These are phyloP conservation scores for Myotisia sp. DNA, from an alignment of 2,329 filamentous ascomycete genomes.

Conservation along the genomic window DNA sequence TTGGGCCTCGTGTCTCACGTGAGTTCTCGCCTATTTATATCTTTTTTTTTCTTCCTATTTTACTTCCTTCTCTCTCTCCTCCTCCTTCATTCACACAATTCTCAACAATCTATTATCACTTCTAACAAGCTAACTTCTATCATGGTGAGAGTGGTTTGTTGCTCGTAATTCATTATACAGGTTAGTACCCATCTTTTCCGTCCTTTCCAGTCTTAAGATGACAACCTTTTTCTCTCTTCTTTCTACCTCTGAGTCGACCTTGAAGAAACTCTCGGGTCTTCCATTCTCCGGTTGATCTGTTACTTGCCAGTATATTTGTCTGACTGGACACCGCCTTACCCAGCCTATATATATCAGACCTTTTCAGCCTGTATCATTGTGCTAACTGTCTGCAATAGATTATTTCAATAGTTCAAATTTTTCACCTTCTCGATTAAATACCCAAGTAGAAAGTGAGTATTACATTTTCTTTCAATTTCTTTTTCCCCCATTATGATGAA, in stretches of 20 bases:
- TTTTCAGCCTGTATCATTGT: too few relatives aligned
- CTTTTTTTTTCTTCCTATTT: constrained; percentile 11
- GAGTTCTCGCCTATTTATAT: constrained; percentile 1
- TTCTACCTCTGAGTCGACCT: constrained; percentile 49
- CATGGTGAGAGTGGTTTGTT: too few relatives aligned
- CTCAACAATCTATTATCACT: too few relatives aligned
- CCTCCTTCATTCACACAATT: constrained; percentile 3
- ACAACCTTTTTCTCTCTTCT: constrained; percentile 50
- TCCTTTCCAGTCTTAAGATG: constrained; percentile 37
- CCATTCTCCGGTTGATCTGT: constrained; percentile 50
- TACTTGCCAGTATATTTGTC: constrained; percentile 61
- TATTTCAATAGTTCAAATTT: too few relatives aligned
- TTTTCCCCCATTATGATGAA: constrained; percentile 32
- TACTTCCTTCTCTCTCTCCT: too few relatives aligned
- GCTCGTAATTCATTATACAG: too few relatives aligned
- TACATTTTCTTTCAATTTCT: constrained; percentile 7
- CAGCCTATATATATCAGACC: too few relatives aligned
- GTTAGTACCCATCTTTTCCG: constrained; percentile 7
- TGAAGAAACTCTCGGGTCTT: constrained; percentile 50
- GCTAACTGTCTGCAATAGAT: too few relatives aligned
- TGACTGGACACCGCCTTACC: constrained; percentile 33
- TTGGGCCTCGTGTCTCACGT: constrained; percentile 1
- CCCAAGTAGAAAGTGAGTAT: too few relatives aligned
- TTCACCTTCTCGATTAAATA: too few relatives aligned
- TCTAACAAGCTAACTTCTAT: too few relatives aligned